Evolutionary conservation across 2,329 filamentous ascomycete genomes (phyloP), one percentile per base, ranked within the genome.

Genomic region (Talaromyces funiculosus): DNA sequence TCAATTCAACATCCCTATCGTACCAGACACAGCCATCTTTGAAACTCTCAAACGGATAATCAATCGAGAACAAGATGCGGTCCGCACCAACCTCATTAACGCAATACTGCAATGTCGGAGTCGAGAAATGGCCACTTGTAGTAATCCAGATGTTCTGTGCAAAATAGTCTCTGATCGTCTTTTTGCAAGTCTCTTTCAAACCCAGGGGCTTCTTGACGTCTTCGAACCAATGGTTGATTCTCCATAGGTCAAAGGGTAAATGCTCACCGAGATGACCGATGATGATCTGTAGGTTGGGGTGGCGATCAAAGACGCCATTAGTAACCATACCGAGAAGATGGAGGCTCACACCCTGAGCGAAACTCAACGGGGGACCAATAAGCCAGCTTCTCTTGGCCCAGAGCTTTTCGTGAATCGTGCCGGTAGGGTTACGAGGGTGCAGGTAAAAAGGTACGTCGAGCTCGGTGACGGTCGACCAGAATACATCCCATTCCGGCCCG

Each of bases 401-500:
- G 8, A 68, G 63, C 42, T 66, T 67, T 4, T 69, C 67, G 53
- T 68, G 62, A 10, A 68, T 64, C 18, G 59, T 59, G 2, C 81
- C 81, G 0, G 79, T 80, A 2, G 83, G 65, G 22, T 67, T 65
- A 43, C 65, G 61, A 33, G 67, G 67, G 40, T 69, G 67, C 3
- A 69, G 59, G 45, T 69, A 69, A 37, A 69, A 66, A 8, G 67
- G 67, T 2, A 67, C 67, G 29, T 68, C 64, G 4, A 69, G 64
- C 33, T 63, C 66, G 2, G 62, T 65, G 12, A 63, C 63, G 1
- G 63, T 65, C 20, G 47, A 47, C 68, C 68, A 70, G 57, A 70
- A 70, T 31, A 77, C 69, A 74, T 80, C 62, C 54, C 60, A 86
- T 63, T 81, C 79, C 0, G 80, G 77, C 1, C 75, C 71, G 65